Base-by-base conservation (phyloP, 176 grass and related monocot genomes). In the Bothriochloa decipiens region DNA sequence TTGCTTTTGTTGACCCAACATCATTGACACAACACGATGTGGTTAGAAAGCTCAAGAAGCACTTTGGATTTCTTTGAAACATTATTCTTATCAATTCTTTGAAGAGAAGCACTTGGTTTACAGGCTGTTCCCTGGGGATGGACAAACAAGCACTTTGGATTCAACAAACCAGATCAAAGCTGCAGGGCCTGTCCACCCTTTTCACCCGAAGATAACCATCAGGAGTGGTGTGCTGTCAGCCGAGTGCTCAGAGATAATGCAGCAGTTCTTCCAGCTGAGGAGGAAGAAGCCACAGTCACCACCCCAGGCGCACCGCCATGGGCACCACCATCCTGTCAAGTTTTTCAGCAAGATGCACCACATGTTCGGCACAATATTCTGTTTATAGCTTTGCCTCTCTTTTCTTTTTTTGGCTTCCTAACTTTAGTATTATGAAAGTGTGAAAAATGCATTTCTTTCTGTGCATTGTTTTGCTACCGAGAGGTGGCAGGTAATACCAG, bases 171-270 rank as follows among this genome's bases (percentile, higher is more conserved):
- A 70, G 47, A 88, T 72, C 79, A 82, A 86, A 52, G 62, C 47
- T 2, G 22, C 47, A 0, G 96, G 96, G 11, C 96, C 93, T 74
- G 78, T 98, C 27, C 96, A 98, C 25, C 96, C 91, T 3, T 98
- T 95, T 86, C 96, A 98, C 64, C 93, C 96, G 1, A 98, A 94
- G 40, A 98, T 98, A 93, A 40, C 39, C n/a, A 71, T 90, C 83
- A 90, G 93, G 52, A 91, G 93, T 11, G 91, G 96, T 11, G 81
- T 95, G 11, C 91, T 98, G 55, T 90, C 86, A 22, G 61, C 77
- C 0, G 96, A 98, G 50, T 98, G 96, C 78, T 91, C 93, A 6
- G 93, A 93, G 43, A 86, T 92, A 65, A 91, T 95, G 89, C 93
- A 98, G 26, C 89, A 98, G 70, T 98, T 95, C 78, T 95, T 98